A percentile compares a stretch with the other conserved stretches of the same genome.
phyloP scores from a whole-genome alignment of 768 basidiomycete species.

The Coprinopsis strossmayeri region DNA sequence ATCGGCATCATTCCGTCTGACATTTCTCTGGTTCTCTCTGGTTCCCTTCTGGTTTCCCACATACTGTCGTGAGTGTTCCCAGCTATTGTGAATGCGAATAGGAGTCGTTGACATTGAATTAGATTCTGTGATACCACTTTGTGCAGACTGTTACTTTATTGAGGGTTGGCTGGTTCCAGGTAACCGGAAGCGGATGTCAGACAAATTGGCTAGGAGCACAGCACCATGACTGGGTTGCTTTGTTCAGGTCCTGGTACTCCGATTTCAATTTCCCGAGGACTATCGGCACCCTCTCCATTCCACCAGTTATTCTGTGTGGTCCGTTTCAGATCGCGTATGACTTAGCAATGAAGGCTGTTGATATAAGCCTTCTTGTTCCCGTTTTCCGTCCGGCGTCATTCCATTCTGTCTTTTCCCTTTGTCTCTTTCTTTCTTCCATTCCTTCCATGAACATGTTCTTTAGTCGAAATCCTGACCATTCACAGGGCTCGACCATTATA shows the following conservation, averaged over 20 bases:
- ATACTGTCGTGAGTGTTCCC: not conserved
- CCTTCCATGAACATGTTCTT: constrained; percentile 11
- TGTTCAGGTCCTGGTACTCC: constrained; percentile 9
- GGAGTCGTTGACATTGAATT: no score
- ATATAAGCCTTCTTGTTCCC: constrained; percentile 8
- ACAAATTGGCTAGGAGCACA: constrained; percentile 9
- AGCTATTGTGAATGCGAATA: no score
- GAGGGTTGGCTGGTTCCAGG: constrained; percentile 1
- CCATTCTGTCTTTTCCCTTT: constrained; percentile 5
- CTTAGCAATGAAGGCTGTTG: not conserved
- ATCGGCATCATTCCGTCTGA: not conserved
- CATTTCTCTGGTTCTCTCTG: not conserved
- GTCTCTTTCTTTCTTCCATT: not conserved
- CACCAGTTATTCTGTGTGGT: not conserved
- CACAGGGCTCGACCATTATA: constrained; percentile 34
- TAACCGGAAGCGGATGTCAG: not conserved
- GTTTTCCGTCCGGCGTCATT: constrained; percentile 7
- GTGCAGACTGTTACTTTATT: not conserved
- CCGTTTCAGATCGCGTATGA: not conserved
- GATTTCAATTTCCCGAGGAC: constrained; percentile 6
- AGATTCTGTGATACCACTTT: not conserved
- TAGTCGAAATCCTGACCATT: constrained; percentile 3
- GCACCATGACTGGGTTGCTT: constrained; percentile 12
- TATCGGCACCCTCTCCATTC: constrained; percentile 12
- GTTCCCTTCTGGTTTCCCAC: not conserved